Evolutionary conservation across 345 rosid genomes (phyloP).

Genomic region (Camelina hispida): DNA sequence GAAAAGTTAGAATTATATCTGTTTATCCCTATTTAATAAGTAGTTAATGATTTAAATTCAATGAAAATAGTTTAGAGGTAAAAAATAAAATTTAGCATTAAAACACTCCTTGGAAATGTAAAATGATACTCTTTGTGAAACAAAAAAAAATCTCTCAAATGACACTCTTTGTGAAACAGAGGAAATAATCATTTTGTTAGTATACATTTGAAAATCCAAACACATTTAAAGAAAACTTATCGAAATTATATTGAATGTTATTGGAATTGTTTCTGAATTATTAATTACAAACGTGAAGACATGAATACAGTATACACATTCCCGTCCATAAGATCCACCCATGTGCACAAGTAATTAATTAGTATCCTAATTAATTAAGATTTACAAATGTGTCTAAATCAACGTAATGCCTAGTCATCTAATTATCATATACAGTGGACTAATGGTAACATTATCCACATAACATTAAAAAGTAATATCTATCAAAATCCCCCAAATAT

Average conservation of each 20-base stretch:
- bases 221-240: neutral
- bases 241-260: neutral
- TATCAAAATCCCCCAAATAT: neutral
- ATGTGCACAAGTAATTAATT: conserved; percentile 31
- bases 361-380: neutral
- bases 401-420: conserved; percentile 41
- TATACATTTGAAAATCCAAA: neutral
- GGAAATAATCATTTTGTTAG: too few species aligned
- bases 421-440: neutral
- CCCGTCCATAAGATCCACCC: neutral
- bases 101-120: too few species aligned
- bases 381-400: neutral
- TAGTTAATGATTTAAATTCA: too few species aligned
- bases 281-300: conserved; percentile 19
- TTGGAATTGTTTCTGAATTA: neutral
- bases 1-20: too few species aligned
- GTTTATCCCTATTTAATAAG: too few species aligned
- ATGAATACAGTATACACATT: conserved; percentile 19
- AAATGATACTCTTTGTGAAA: too few species aligned
- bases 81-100: too few species aligned
- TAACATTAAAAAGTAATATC: neutral
- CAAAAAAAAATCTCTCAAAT: too few species aligned
- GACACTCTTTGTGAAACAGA: too few species aligned
- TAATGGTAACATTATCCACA: neutral
- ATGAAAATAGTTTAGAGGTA: too few species aligned